phyloP scores from a whole-genome alignment of 345 rosid species.

The Salix brachista region DNA sequence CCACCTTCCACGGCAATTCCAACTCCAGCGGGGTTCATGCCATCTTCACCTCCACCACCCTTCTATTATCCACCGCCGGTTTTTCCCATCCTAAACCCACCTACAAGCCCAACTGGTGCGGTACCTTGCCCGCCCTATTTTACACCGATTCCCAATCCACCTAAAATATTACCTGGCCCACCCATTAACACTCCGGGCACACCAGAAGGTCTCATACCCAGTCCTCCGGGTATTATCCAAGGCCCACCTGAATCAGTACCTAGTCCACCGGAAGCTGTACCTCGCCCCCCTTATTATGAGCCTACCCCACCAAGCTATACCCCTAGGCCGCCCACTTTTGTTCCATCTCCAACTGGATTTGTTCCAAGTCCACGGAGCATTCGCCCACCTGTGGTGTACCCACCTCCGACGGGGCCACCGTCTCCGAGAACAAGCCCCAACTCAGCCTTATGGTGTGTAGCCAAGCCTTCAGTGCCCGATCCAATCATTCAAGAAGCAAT shows the following conservation, averaged over 20 bases:
- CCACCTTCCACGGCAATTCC: constrained; percentile 29
- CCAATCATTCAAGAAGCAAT: constrained; percentile 92
- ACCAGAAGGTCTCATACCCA: constrained; percentile 14
- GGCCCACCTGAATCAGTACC: not conserved
- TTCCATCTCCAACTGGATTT: constrained; percentile 25
- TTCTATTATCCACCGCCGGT: constrained; percentile 20
- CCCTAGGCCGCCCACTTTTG: constrained; percentile 32
- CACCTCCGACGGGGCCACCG: constrained; percentile 72
- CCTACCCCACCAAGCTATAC: constrained; percentile 28
- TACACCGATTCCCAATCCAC: constrained; percentile 16
- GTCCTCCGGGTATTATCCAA: constrained; percentile 17
- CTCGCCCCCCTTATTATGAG: constrained; percentile 14
- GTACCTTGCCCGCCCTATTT: constrained; percentile 1
- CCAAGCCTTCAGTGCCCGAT: constrained; percentile 89
- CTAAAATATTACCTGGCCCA: constrained; percentile 19
- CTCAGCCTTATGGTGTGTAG: constrained; percentile 81
- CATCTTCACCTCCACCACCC: constrained; percentile 20
- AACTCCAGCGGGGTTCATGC: constrained; percentile 21
- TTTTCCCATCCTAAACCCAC: constrained; percentile 46
- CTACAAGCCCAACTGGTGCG: constrained; percentile 26
- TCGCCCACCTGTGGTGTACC: constrained; percentile 70
- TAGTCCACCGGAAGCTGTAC: not conserved
- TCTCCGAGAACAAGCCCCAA: constrained; percentile 37
- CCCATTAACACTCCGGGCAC: constrained; percentile 21
- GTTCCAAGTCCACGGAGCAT: constrained; percentile 48